Percentiles rank a stretch among this genome's conserved stretches.
phyloP scores from a whole-genome alignment of 108 stramenopile species.

The Fragilariopsis cylindrus region DNA sequence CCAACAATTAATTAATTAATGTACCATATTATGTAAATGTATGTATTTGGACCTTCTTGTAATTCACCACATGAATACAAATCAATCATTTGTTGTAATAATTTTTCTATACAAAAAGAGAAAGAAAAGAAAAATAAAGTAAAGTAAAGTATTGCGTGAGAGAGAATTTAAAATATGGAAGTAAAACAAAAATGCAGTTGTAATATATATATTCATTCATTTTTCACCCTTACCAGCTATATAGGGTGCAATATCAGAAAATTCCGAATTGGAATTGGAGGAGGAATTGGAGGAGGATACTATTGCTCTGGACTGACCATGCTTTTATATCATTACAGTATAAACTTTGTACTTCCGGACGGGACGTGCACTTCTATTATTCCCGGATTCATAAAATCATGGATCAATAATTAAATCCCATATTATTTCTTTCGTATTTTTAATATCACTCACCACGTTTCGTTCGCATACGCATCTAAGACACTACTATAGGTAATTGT shows the following conservation, averaged over 20 bases:
- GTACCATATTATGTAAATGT: not conserved
- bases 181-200: too few relatives aligned
- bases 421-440: not conserved
- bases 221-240: not conserved
- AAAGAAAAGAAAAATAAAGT: too few relatives aligned
- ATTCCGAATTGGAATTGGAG: too few relatives aligned
- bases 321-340: slow-evolving; percentile 1
- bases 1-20: slow-evolving; percentile 10
- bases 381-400: not conserved
- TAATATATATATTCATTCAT: too few relatives aligned
- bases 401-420: not conserved
- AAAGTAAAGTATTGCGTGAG: too few relatives aligned
- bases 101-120: not conserved
- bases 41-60: not conserved
- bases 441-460: not conserved
- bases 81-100: not conserved
- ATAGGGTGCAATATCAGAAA: not conserved
- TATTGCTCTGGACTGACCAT: not conserved
- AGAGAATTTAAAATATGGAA: too few relatives aligned
- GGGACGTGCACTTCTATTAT: not conserved
- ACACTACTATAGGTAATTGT: slow-evolving; percentile 3
- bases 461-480: slow-evolving; percentile 4
- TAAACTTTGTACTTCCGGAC: not conserved
- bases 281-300: not conserved
- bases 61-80: not conserved